These are phyloP conservation scores for Microcyclospora tardicrescens DNA, from an alignment of 2,329 filamentous ascomycete species.

Conservation along the genomic window DNA sequence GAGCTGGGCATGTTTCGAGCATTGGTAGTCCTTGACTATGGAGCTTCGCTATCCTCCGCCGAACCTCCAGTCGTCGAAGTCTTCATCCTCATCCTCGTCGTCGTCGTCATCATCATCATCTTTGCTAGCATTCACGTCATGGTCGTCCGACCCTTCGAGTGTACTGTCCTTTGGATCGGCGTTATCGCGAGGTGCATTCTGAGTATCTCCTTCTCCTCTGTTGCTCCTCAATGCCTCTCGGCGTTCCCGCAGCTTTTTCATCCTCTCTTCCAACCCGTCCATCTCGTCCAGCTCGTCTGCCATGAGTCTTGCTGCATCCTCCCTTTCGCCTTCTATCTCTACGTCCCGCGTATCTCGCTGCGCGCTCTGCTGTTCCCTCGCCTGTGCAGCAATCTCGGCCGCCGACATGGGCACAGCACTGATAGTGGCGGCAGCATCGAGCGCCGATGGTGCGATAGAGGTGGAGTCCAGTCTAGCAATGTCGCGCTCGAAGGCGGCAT, in stretches of 20 bases:
- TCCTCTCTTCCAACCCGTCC: slow-evolving; percentile 34
- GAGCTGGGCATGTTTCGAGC: too few relatives aligned
- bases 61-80: slow-evolving; percentile 9
- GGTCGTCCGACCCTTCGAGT: not conserved
- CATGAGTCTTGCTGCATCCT: slow-evolving; percentile 32
- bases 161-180: not conserved
- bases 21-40: too few relatives aligned
- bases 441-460: slow-evolving; percentile 9
- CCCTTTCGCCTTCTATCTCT: slow-evolving; percentile 36
- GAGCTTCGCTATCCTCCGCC: slow-evolving; percentile 2
- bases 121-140: slow-evolving; percentile 1
- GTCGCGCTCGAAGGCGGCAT: slow-evolving; percentile 73
- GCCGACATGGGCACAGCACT: slow-evolving; percentile 34
- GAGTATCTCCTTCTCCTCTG: not conserved
- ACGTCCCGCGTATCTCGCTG: slow-evolving; percentile 30
- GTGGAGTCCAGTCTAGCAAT: slow-evolving; percentile 39
- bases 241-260: slow-evolving; percentile 32
- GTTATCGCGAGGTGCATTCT: not conserved
- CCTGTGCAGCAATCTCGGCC: slow-evolving; percentile 34
- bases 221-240: slow-evolving; percentile 28
- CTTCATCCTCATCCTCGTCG: slow-evolving; percentile 11
- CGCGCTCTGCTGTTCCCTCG: slow-evolving; percentile 30
- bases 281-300: slow-evolving; percentile 39
- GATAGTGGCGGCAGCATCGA: slow-evolving; percentile 28
- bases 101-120: slow-evolving; percentile 8